Percentiles rank a stretch among this genome's conserved stretches.
phyloP scores from a whole-genome alignment of 2,329 filamentous ascomycete species.

The Gaeumannomyces tritici region DNA sequence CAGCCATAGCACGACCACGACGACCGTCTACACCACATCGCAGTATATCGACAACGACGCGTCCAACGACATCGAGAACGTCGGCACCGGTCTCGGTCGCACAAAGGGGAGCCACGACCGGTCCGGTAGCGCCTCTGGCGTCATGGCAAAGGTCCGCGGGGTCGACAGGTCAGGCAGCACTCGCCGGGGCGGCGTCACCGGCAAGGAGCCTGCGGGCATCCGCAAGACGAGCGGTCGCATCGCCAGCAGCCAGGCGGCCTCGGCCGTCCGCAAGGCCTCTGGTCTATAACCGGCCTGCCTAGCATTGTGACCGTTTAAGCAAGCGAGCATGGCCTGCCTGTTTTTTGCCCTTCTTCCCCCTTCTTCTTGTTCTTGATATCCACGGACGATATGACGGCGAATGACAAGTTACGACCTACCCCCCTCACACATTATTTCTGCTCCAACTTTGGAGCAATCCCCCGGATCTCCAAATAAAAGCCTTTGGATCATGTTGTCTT shows the following conservation, averaged over 20 bases:
- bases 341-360: neutral
- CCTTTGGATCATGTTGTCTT: neutral
- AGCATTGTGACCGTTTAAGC: neutral
- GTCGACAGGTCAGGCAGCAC: constrained; percentile 35
- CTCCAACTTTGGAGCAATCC: neutral
- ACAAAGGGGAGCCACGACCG: constrained; percentile 46
- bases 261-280: constrained; percentile 45
- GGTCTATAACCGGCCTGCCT: constrained; percentile 15
- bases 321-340: neutral
- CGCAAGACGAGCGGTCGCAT: constrained; percentile 59
- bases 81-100: constrained; percentile 36
- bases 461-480: neutral
- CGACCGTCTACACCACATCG: constrained; percentile 41
- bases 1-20: constrained; percentile 60
- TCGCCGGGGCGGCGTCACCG: constrained; percentile 38
- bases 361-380: neutral
- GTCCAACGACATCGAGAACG: constrained; percentile 63
- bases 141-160: constrained; percentile 55
- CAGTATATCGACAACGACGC: constrained; percentile 56
- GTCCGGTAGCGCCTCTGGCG: constrained; percentile 42
- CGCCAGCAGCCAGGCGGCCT: constrained; percentile 38
- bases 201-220: constrained; percentile 43
- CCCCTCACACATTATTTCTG: neutral
- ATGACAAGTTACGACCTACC: neutral
- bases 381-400: neutral